A percentile compares a stretch with the other conserved stretches of the same genome.
Evolutionary conservation across 768 basidiomycete species (phyloP).

Genomic region (Termitomyces titanicus): DNA sequence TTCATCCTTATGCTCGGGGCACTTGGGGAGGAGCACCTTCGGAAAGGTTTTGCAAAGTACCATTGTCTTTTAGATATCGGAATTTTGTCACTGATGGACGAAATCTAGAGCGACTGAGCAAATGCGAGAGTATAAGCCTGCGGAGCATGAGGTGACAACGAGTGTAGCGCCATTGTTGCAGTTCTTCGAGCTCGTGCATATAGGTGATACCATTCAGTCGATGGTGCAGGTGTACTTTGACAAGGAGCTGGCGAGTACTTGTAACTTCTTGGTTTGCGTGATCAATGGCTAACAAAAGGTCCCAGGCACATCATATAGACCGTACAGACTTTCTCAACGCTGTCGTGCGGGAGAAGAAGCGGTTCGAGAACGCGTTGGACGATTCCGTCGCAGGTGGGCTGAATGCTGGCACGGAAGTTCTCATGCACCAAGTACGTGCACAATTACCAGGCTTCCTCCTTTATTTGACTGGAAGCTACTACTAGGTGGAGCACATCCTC

Average conservation of each 20-base stretch:
- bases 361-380: conserved; percentile 88
- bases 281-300: not conserved
- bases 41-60: conserved; percentile 73
- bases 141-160: conserved; percentile 76
- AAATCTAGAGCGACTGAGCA: conserved; percentile 73
- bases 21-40: conserved; percentile 74
- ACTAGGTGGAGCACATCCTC: conserved; percentile 95
- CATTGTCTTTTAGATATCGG: conserved; percentile 21
- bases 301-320: conserved; percentile 83
- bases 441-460: not conserved
- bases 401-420: conserved; percentile 91
- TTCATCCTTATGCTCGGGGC: conserved; percentile 83
- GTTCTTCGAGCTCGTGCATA: conserved; percentile 96
- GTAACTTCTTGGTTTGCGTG: not conserved
- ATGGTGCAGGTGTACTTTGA: conserved; percentile 99
- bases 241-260: conserved; percentile 73
- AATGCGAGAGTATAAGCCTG: conserved; percentile 88
- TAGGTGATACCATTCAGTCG: conserved; percentile 95
- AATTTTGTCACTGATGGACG: not conserved
- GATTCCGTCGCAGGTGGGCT: conserved; percentile 91
- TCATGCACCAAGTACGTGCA: conserved; percentile 82
- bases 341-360: conserved; percentile 95
- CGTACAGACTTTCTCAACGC: conserved; percentile 89
- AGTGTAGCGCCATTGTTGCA: conserved; percentile 91
- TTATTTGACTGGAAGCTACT: not conserved